Conservation (phyloP, 129 eudicot species). For the Lonicera japonica region DNA sequence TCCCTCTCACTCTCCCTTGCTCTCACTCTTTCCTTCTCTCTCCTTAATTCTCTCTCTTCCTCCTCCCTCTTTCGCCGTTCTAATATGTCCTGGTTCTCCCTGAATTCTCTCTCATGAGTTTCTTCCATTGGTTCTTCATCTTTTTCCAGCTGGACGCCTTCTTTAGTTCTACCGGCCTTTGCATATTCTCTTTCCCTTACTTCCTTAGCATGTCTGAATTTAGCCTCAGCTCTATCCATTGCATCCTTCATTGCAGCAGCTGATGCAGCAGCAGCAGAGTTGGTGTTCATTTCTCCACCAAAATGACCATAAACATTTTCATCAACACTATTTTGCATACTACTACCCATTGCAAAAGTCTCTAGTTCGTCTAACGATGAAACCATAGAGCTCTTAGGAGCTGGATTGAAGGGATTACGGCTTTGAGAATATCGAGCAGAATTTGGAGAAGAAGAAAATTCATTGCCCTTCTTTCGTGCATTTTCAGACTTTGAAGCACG, state of each 20-base stretch:
- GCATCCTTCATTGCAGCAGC: conserved; percentile 96
- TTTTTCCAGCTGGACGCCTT: conserved; percentile 46
- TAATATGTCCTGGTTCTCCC: conserved; percentile 43
- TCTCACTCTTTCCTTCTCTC: conserved; percentile 61
- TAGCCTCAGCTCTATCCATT: conserved; percentile 95
- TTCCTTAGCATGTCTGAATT: conserved; percentile 85
- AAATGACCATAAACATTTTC: conserved; percentile 31
- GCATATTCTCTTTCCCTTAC: conserved; percentile 79
- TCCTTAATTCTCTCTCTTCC: conserved; percentile 61
- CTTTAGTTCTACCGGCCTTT: conserved; percentile 71
- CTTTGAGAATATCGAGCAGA: conserved; percentile 46
- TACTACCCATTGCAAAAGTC: conserved; percentile 63
- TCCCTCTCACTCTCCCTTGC: conserved; percentile 53
- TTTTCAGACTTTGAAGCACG: conserved; percentile 49
- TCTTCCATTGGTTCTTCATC: conserved; percentile 45
- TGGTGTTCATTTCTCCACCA: conserved; percentile 52
- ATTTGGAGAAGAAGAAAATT: conserved; percentile 38
- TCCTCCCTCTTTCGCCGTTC: conserved; percentile 54
- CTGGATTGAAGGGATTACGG: conserved; percentile 38
- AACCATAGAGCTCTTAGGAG: conserved; percentile 33
- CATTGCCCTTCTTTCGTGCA: conserved; percentile 43
- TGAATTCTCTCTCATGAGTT: conserved; percentile 26
- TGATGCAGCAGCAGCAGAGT: conserved; percentile 80
- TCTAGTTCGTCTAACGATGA: conserved; percentile 79
- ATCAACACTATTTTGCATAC: conserved; percentile 31